Base-by-base conservation (phyloP, 495 filamentous ascomycete species). In the Penicillium subrubescens region DNA sequence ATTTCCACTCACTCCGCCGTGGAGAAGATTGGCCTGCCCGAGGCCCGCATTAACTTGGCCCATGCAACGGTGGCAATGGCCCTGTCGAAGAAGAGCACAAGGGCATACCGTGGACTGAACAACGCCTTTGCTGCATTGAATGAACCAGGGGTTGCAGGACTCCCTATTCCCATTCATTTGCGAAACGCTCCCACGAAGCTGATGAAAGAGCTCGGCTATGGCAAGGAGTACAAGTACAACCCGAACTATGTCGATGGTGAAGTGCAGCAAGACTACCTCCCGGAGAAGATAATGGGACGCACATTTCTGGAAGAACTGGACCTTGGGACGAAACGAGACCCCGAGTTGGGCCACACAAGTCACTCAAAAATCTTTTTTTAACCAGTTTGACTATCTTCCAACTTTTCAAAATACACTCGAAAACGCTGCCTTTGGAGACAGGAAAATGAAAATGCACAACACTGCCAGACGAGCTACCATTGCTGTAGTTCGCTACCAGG, bases 161-260 rank as follows among this genome's bases (percentile, higher is more conserved):
- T 96, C 51, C 89, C 92, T 0, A 84, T 99, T 12, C 95, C 95
- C 25, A 74, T 96, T 41, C 95, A 99, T 77, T 76, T 99, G 57
- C 78, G 95, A 48, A 97, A 97, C 74, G 94, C 94, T 10, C 93
- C 94, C 2, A 98, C 95, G 8, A 85, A 87, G 69, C 70, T 97
- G 67, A 96, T 99, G 95, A 91, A 92, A 67, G 94, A 97, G 71
- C 76, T 97, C 53, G 94, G 92, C 2, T 93, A 92, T 67, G 95
- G 95, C 11, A 88, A 83, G 56, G 92, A 91, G 73, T 99, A 99
- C 73, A 99, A 99, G 72, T 99, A 99, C 75, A 96, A 96, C 69
- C 95, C 95, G 1, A 89, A 93, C 68, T 99, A 92, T 71, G 76
- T 82, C 67, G 87, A 93, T 64, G 95, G 95, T n/a, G 86, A 80